These are phyloP conservation scores for Mucor saturninus DNA, from an alignment of 371 early-diverging fungal genomes.

Conservation along the genomic window DNA sequence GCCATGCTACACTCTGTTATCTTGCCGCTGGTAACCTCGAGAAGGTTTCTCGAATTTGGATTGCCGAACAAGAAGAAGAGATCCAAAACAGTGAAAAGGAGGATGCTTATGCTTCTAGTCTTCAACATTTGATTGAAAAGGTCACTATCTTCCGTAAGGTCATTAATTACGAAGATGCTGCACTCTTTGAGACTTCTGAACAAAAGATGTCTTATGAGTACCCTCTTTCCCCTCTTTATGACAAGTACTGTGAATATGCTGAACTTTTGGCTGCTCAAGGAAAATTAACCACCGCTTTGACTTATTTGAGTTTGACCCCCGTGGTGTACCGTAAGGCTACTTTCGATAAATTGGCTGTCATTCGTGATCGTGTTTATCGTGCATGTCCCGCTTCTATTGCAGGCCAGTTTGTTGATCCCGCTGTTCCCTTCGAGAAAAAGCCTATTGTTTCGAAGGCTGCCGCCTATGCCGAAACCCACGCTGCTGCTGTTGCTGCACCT, in stretches of 20 bases:
- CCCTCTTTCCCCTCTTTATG: constrained; percentile 78
- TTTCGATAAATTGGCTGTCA: constrained; percentile 55
- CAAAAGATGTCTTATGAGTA: constrained; percentile 54
- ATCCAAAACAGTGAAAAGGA: constrained; percentile 40
- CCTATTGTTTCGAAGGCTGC: constrained; percentile 42
- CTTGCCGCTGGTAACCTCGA: constrained; percentile 88
- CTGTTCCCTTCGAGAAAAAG: constrained; percentile 69
- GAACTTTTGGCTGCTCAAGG: constrained; percentile 79
- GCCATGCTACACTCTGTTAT: constrained; percentile 87
- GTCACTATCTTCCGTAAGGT: constrained; percentile 91
- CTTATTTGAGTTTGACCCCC: constrained; percentile 77
- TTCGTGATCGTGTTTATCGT: constrained; percentile 79
- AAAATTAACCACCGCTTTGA: constrained; percentile 72
- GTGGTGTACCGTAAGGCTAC: constrained; percentile 63
- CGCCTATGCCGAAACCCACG: constrained; percentile 13
- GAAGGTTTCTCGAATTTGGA: constrained; percentile 89
- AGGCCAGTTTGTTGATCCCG: constrained; percentile 50
- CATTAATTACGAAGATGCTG: constrained; percentile 69
- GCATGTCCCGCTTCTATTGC: constrained; percentile 58
- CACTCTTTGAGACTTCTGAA: constrained; percentile 59
- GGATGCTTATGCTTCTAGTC: constrained; percentile 29
- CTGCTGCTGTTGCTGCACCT: constrained; percentile 4
- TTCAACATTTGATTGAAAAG: constrained; percentile 89
- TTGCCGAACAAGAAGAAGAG: constrained; percentile 52
- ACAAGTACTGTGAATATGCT: constrained; percentile 89